Evolutionary conservation across 106 monocot species (phyloP), one percentile per base, ranked within the genome.

Genomic region (Dendrobium nobile): DNA sequence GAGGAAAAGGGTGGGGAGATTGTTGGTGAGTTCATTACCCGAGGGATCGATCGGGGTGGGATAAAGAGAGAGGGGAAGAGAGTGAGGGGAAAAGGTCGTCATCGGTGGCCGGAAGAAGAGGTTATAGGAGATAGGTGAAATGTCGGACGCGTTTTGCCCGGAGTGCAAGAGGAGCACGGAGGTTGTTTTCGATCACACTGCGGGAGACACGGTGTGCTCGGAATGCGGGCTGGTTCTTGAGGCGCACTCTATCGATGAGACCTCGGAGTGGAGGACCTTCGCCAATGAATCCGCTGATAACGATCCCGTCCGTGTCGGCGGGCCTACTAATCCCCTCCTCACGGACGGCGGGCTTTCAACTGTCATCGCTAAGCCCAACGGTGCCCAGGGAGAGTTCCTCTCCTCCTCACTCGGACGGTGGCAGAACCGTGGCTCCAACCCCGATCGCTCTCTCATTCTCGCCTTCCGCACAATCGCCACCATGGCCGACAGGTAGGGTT

Each of bases 171-270:
- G 73, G 44, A 79, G 73, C 78, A 83, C 83, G 9, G 78, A 78
- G 22, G 83, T 83, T 9, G 78, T 83, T 7, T 83, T 83, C 83
- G 83, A 83, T 54, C 83, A 83, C 78, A 58, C 83, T 6, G 78
- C 83, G 22, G 83, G 83, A 24, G 83, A 83, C 59, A 78, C 83
- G 37, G 77, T 83, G 67, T 83, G 83, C 44, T 78, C 73, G 2
- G 83, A 83, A 43, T 83, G 83, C 83, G 83, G 83, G 33, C 83
- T 83, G 48, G 83, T 83, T 6, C 83, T 83, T 31, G 83, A 83
- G 77, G 72, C 83, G n/a, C 78, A 83, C 73, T 78, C 83, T 44
- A 78, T 83, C 17, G 83, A 83, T 73, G 83, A 83, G 73, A 83
- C 83, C 41, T 83, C 83, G 10, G 83, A 83, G 44, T 83, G 83